Evolutionary conservation across 1,284 basidiomycete species (phyloP).

Genomic region (Gomphus bonarii): DNA sequence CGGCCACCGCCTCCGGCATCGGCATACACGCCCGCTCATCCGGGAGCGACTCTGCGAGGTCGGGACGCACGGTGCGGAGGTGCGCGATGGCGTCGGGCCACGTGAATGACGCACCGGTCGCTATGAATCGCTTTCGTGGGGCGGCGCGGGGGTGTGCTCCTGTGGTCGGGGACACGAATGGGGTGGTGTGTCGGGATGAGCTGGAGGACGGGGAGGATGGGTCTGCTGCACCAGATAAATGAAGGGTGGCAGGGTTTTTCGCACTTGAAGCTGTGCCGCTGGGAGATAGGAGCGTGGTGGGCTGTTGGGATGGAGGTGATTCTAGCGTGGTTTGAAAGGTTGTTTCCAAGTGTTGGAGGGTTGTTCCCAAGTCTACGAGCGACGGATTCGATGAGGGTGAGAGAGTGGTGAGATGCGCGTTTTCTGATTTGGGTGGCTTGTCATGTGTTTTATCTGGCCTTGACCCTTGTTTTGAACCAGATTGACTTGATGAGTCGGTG

Average conservation of each 20-base stretch:
- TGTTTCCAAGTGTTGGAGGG: background rate
- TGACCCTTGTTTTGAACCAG: background rate
- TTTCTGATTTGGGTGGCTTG: background rate
- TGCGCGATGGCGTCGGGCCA: slow-evolving; percentile 24
- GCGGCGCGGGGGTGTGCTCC: background rate
- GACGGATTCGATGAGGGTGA: background rate
- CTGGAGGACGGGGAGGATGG: too few species aligned
- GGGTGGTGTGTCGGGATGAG: background rate
- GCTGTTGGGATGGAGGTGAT: background rate
- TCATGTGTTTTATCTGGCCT: background rate
- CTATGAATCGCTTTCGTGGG: slow-evolving; percentile 22
- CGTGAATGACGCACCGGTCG: slow-evolving; percentile 21
- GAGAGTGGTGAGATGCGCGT: background rate
- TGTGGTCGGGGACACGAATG: background rate
- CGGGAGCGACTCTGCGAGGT: too few species aligned
- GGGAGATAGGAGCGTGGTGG: too few species aligned
- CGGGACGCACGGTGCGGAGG: slow-evolving; percentile 21
- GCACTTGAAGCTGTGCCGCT: too few species aligned
- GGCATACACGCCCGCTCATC: too few species aligned
- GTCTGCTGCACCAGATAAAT: too few species aligned
- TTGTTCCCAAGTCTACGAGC: background rate
- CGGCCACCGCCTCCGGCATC: slow-evolving; percentile 14
- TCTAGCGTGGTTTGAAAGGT: background rate
- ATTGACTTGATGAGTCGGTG: background rate
- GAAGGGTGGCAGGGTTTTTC: too few species aligned